A percentile compares a stretch with the other conserved stretches of the same genome.
Evolutionary conservation across 768 basidiomycete species (phyloP).

Genomic region (Trametes elegans): DNA sequence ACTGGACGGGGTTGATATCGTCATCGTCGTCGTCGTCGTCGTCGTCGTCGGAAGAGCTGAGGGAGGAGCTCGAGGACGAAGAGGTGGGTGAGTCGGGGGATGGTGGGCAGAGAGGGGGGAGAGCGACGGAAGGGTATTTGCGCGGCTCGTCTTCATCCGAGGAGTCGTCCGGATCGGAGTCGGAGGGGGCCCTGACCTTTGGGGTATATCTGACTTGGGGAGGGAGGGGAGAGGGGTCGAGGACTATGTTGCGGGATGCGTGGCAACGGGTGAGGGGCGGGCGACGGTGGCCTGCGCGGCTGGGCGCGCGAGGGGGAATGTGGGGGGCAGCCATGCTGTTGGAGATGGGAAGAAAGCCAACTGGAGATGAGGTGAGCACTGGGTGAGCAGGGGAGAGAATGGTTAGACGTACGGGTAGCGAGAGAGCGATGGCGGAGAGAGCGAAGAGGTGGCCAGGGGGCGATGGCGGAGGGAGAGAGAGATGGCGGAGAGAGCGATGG

Average conservation of each 20-base stretch:
- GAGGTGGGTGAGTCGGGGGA: slow-evolving; percentile 13
- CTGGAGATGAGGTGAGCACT: not conserved
- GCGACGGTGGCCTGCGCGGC: slow-evolving; percentile 9
- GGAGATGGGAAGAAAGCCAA: too few relatives aligned
- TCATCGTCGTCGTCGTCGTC: not conserved
- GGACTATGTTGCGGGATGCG: slow-evolving; percentile 5
- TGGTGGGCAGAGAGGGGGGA: slow-evolving; percentile 15
- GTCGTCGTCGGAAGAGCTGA: not conserved
- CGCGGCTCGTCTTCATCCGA: not conserved
- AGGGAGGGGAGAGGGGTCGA: slow-evolving; percentile 7
- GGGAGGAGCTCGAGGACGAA: not conserved
- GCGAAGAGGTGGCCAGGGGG: not conserved
- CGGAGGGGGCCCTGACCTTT: not conserved
- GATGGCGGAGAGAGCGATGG: not conserved
- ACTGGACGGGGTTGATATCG: too few relatives aligned
- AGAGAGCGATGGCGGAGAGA: not conserved
- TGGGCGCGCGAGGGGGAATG: slow-evolving; percentile 7
- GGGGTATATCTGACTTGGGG: not conserved
- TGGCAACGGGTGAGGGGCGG: slow-evolving; percentile 7
- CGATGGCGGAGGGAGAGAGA: not conserved
- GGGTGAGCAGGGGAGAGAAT: not conserved
- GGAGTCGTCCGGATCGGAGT: not conserved
- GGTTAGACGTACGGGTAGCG: not conserved
- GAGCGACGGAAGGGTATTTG: not conserved
- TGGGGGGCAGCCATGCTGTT: not conserved